These are phyloP conservation scores for Pestalotiopsis sp. DNA, from an alignment of 2,329 filamentous ascomycete species.

Conservation along the genomic window DNA sequence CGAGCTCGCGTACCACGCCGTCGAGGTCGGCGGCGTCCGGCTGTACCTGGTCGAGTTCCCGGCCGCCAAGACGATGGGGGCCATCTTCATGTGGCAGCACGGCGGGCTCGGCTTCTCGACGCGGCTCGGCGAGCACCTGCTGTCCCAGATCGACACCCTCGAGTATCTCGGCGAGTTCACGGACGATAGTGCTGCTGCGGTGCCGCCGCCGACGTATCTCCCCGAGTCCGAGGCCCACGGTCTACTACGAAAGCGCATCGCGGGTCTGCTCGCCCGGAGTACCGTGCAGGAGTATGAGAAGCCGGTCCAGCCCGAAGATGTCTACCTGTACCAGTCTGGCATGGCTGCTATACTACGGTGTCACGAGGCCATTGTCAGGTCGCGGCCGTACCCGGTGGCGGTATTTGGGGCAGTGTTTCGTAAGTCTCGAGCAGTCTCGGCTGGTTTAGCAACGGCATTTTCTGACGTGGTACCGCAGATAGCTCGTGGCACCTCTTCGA, in stretches of 20 bases:
- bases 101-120: conserved; percentile 48
- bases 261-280: conserved; percentile 42
- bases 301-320: conserved; percentile 37
- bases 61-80: conserved; percentile 32
- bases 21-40: conserved; percentile 42
- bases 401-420: conserved; percentile 54
- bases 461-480: conserved; percentile 20
- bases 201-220: conserved; percentile 39
- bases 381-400: conserved; percentile 37
- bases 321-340: conserved; percentile 56
- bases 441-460: background rate
- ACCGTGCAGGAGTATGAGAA: conserved; percentile 30
- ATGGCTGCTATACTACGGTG: conserved; percentile 53
- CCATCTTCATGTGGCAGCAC: conserved; percentile 47
- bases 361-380: conserved; percentile 37
- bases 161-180: conserved; percentile 34
- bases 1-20: conserved; percentile 39
- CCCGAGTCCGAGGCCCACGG: conserved; percentile 39
- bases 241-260: conserved; percentile 41
- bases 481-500: conserved; percentile 50
- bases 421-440: background rate
- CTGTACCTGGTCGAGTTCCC: conserved; percentile 48
- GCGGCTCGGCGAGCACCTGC: conserved; percentile 44
- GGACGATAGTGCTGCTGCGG: conserved; percentile 13
- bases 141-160: conserved; percentile 36